These are phyloP conservation scores for Pascua guehoae DNA, from an alignment of 1,284 basidiomycete genomes.

Conservation along the genomic window DNA sequence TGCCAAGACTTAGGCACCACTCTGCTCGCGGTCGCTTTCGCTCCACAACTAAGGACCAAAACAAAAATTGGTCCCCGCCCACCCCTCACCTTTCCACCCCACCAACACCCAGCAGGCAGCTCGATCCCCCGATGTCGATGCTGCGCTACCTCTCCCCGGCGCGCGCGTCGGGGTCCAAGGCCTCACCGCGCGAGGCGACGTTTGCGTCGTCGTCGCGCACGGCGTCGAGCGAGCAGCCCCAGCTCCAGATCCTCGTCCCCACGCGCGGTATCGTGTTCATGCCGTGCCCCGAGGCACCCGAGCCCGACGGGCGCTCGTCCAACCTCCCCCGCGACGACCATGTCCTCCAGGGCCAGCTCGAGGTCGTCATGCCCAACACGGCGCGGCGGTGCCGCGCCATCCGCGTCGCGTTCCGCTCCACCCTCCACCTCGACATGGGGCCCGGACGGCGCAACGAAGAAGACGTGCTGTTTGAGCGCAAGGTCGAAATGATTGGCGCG, in stretches of 20 bases:
- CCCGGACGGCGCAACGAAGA: constrained; percentile 9
- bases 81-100: too few species aligned
- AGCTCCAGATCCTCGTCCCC: constrained; percentile 3
- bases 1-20: too few species aligned
- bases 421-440: constrained; percentile 17
- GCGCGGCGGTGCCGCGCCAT: constrained; percentile 8
- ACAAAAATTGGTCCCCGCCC: too few species aligned
- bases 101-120: background rate
- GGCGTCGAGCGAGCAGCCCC: background rate
- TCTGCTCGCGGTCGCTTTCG: too few species aligned
- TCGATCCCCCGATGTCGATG: constrained; percentile 5
- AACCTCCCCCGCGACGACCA: constrained; percentile 12
- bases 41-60: too few species aligned
- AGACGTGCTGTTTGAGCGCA: constrained; percentile 20
- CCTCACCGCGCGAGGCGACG: background rate
- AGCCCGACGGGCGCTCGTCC: background rate
- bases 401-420: constrained; percentile 15
- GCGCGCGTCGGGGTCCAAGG: background rate
- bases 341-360: constrained; percentile 15
- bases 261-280: constrained; percentile 16
- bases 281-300: constrained; percentile 1
- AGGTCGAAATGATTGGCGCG: constrained; percentile 19
- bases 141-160: constrained; percentile 12
- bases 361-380: constrained; percentile 1
- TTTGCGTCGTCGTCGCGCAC: background rate